These are phyloP conservation scores for Cercospora sojina DNA, from an alignment of 2,329 filamentous ascomycete species.

Conservation along the genomic window DNA sequence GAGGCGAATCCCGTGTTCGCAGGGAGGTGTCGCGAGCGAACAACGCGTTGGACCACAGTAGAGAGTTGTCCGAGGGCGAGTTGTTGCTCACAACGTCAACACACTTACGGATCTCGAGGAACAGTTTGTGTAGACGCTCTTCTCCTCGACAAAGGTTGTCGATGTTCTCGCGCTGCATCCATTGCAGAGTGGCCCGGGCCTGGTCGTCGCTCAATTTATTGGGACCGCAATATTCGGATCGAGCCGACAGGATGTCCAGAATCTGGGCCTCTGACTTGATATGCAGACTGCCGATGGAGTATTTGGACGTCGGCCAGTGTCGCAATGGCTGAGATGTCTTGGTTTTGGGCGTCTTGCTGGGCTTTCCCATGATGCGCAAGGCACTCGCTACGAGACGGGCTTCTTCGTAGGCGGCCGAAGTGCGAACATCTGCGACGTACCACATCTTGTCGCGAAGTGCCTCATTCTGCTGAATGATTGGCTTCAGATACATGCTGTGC, in stretches of 20 bases:
- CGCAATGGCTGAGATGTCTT: constrained; percentile 42
- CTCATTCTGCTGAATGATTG: constrained; percentile 17
- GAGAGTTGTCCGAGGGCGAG: constrained; percentile 70
- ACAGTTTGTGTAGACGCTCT: constrained; percentile 91
- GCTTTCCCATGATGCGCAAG: constrained; percentile 81
- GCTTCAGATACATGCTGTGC: constrained; percentile 11
- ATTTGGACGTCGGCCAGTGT: constrained; percentile 46
- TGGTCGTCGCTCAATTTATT: constrained; percentile 98
- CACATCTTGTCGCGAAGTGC: constrained; percentile 84
- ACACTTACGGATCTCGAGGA: constrained; percentile 82
- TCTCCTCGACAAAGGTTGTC: constrained; percentile 95
- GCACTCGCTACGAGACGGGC: constrained; percentile 82
- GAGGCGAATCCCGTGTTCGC: constrained; percentile 9
- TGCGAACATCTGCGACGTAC: constrained; percentile 92
- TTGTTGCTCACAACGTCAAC: constrained; percentile 80
- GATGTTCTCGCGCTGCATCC: constrained; percentile 77
- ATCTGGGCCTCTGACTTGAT: constrained; percentile 81
- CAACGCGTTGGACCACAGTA: constrained; percentile 88
- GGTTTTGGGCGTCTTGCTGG: constrained; percentile 44
- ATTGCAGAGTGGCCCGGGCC: constrained; percentile 76
- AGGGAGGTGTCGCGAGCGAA: constrained; percentile 63
- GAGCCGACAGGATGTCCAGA: constrained; percentile 80
- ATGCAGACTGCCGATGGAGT: constrained; percentile 60
- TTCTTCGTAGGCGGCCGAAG: constrained; percentile 84
- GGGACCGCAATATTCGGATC: constrained; percentile 79